Evolutionary conservation across 2,329 filamentous ascomycete genomes (phyloP).

Genomic region (Xylaria sp.): DNA sequence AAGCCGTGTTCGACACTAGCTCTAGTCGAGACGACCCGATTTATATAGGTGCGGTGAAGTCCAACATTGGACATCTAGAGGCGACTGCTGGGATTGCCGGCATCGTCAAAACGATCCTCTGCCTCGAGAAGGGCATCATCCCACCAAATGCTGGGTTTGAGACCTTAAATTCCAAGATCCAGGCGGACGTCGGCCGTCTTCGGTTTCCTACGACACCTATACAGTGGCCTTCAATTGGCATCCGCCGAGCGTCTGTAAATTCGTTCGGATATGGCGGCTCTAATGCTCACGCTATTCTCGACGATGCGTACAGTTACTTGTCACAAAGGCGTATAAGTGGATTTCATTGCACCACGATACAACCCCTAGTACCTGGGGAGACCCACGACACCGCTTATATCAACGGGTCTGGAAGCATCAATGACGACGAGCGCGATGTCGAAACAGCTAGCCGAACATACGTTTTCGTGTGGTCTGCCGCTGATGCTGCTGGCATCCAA

Average conservation of each 20-base stretch:
- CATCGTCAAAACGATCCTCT: background rate
- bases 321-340: background rate
- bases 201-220: background rate
- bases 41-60: background rate
- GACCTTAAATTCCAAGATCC: background rate
- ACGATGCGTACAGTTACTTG: background rate
- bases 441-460: background rate
- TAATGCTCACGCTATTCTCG: constrained; percentile 40
- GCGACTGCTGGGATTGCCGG: background rate
- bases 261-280: constrained; percentile 44
- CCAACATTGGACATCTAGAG: constrained; percentile 10
- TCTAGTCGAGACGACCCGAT: background rate
- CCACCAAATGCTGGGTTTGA: background rate
- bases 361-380: background rate
- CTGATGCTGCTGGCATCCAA: background rate
- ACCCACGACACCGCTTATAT: background rate
- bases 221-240: background rate
- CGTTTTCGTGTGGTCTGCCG: background rate
- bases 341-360: background rate
- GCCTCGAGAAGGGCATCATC: background rate
- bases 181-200: background rate
- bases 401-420: background rate
- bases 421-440: background rate
- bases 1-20: background rate
- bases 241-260: constrained; percentile 40